Conservation (phyloP, 2,329 filamentous ascomycete genomes). For the Coleophoma eucalyptorum region DNA sequence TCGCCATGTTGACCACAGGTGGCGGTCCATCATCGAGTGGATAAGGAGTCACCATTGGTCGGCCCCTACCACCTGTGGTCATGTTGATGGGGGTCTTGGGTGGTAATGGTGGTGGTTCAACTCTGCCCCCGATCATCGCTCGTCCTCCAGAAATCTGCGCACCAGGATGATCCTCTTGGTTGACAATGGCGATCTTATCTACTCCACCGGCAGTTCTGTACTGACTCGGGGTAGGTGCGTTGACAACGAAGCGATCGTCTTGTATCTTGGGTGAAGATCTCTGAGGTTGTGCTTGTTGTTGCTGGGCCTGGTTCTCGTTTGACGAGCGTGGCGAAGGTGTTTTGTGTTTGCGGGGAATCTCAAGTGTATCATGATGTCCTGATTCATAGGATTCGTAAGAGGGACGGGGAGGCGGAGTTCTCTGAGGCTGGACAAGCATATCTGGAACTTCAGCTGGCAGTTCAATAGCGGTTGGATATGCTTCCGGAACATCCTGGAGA, state of each 20-base stretch:
- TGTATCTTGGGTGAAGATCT: slow-evolving; percentile 22
- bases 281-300: slow-evolving; percentile 32
- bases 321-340: slow-evolving; percentile 10
- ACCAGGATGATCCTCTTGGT: slow-evolving; percentile 53
- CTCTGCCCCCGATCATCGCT: slow-evolving; percentile 13
- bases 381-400: slow-evolving; percentile 32
- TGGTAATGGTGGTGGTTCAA: slow-evolving; percentile 67
- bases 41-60: slow-evolving; percentile 50
- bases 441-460: slow-evolving; percentile 50
- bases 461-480: slow-evolving; percentile 42
- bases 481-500: slow-evolving; percentile 30
- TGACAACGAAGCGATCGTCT: slow-evolving; percentile 47
- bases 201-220: slow-evolving; percentile 53
- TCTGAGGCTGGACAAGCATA: slow-evolving; percentile 8
- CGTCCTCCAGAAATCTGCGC: slow-evolving; percentile 15
- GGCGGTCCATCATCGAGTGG: slow-evolving; percentile 78
- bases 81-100: slow-evolving; percentile 69
- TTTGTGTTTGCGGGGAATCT: slow-evolving; percentile 21
- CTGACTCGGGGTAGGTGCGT: slow-evolving; percentile 54
- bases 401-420: slow-evolving; percentile 19
- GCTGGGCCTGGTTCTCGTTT: slow-evolving; percentile 32
- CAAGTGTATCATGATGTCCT: slow-evolving; percentile 22
- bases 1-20: slow-evolving; percentile 78
- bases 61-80: slow-evolving; percentile 9
- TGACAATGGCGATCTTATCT: slow-evolving; percentile 66